Evolutionary conservation across 495 filamentous ascomycete species (phyloP), one percentile per base, ranked within the genome.

Genomic region (Glonium stellatum): DNA sequence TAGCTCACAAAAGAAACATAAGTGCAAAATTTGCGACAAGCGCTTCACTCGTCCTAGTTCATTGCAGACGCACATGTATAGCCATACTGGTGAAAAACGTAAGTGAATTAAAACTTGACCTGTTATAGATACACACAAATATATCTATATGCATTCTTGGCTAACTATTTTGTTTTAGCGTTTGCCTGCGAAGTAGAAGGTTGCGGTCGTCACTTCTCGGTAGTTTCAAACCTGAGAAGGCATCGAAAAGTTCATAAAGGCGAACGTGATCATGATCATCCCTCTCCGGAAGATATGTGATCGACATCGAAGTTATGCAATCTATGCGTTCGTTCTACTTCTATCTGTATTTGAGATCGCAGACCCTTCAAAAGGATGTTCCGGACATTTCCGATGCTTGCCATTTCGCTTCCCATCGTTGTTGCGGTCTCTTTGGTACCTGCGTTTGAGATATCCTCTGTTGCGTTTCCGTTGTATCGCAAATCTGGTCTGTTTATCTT

Each of bases 21-120:
- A 96, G 76, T 98, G 93, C 81, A 97, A 97, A 79, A 89, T 98
- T 53, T 98, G 93, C 78, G 93, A 97, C 76, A 98, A 98, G 83
- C 84, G 93, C 8, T 98, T 98, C 73, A 97, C 93, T 10, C 83
- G 93, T 41, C 93, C 93, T 0, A 97, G 92, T 69, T 98, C 93
- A 6, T 73, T 98, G 35, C 95, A 97, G 67, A 98, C 93, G 23
- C 93, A 98, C 69, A 97, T 97, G 85, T 98, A 98, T 75, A 96
- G 91, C 72, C 93, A 98, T 72, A 98, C 93, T 53, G 93, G 93
- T 68, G 95, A 98, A 74, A 98, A 98, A 76, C 93, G 92, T 97
- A 82, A 86, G 92, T 85, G 19, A 11, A 55, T n/a, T n/a, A n/a
- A n/a, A n/a, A n/a, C n/a, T n/a, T n/a, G n/a, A 60, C 25, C 50